A percentile compares a stretch with the other conserved stretches of the same genome.
These are phyloP conservation scores for Cryomyces minteri DNA, from an alignment of 495 filamentous ascomycete species.

Conservation along the genomic window DNA sequence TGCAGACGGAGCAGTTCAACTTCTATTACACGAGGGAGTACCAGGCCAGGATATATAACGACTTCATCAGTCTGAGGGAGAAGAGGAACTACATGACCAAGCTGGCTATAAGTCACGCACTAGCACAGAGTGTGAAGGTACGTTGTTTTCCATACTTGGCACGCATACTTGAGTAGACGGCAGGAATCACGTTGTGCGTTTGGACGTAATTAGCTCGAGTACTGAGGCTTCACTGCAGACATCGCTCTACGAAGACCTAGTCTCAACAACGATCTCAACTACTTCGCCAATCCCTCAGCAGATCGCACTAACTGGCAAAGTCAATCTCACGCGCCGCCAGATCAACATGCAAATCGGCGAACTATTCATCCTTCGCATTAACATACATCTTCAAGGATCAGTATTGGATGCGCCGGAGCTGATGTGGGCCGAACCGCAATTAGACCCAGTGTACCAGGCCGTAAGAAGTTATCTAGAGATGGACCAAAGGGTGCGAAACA, in stretches of 20 bases:
- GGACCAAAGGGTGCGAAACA: conserved; percentile 61
- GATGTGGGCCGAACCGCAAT: conserved; percentile 94
- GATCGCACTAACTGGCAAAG: conserved; percentile 79
- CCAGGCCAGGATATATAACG: conserved; percentile 95
- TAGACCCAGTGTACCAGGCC: conserved; percentile 89
- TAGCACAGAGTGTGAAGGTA: conserved; percentile 86
- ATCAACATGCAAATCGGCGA: conserved; percentile 99
- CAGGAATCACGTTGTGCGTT: too few species aligned
- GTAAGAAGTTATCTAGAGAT: conserved; percentile 93
- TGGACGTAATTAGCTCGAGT: too few species aligned
- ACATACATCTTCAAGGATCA: conserved; percentile 91
- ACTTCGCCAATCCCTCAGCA: conserved; percentile 81
- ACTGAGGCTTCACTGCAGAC: conserved; percentile 31
- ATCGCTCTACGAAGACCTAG: conserved; percentile 89
- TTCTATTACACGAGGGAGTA: conserved; percentile 98
- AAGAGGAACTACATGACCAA: conserved; percentile 97
- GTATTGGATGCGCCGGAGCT: conserved; percentile 95
- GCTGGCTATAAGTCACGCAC: conserved; percentile 84
- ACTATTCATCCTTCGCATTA: conserved; percentile 91
- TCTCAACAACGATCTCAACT: conserved; percentile 78
- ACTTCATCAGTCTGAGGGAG: conserved; percentile 86
- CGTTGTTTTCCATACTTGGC: conserved; percentile 1
- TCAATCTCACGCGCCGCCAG: conserved; percentile 60
- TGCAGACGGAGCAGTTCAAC: conserved; percentile 95
- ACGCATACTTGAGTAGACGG: too few species aligned